These are phyloP conservation scores for Epicoccum sorghinum DNA, from an alignment of 2,329 filamentous ascomycete species.

Conservation along the genomic window DNA sequence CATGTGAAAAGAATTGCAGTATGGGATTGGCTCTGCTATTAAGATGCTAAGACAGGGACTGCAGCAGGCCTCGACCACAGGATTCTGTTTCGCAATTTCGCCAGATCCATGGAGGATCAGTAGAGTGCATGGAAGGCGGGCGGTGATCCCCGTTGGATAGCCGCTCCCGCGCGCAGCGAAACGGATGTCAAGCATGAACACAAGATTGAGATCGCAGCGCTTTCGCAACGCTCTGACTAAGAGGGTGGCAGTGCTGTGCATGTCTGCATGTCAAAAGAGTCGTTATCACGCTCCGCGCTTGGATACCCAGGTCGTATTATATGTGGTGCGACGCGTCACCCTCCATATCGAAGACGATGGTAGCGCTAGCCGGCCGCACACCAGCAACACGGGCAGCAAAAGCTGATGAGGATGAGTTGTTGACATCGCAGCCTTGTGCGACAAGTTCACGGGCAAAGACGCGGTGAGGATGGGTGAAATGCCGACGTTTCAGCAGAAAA, in stretches of 20 bases:
- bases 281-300: conserved; percentile 3
- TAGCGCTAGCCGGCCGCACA: conserved; percentile 1
- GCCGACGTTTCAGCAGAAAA: conserved; percentile 16
- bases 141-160: conserved; percentile 12
- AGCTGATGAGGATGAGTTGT: background rate
- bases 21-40: conserved; percentile 1
- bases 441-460: conserved; percentile 2
- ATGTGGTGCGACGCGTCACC: conserved; percentile 43
- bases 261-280: background rate
- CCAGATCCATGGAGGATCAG: conserved; percentile 10
- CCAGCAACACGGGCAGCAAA: background rate
- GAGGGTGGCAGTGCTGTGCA: conserved; percentile 10
- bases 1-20: background rate
- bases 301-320: conserved; percentile 20
- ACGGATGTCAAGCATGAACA: conserved; percentile 10
- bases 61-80: conserved; percentile 13
- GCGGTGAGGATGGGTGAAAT: conserved; percentile 3
- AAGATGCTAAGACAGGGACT: conserved; percentile 3
- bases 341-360: conserved; percentile 8
- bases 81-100: conserved; percentile 17
- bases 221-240: conserved; percentile 11
- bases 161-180: conserved; percentile 18
- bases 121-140: conserved; percentile 10
- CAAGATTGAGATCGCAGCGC: conserved; percentile 10
- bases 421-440: background rate